Evolutionary conservation across 169 alveolate species (phyloP).

Genomic region (Eimeria praecox): DNA sequence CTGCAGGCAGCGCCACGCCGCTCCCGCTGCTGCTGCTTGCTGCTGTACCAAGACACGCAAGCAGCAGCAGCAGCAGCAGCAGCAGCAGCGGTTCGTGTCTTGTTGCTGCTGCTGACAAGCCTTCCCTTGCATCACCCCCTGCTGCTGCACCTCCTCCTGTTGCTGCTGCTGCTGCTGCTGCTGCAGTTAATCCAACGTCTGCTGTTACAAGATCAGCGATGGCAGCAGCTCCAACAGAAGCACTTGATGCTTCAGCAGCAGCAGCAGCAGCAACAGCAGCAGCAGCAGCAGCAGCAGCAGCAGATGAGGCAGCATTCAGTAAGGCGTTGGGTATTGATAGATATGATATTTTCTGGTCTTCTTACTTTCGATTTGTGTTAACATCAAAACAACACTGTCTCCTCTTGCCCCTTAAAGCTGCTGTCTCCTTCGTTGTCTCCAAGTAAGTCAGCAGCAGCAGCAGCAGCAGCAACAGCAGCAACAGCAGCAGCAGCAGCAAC

Average conservation of each 20-base stretch:
- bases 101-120: not conserved
- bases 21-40: constrained; percentile 25
- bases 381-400: constrained; percentile 67
- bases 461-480: constrained; percentile 37
- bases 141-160: not conserved
- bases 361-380: constrained; percentile 14
- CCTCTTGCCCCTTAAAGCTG: constrained; percentile 63
- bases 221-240: too few relatives aligned
- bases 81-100: not conserved
- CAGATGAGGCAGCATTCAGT: constrained; percentile 18
- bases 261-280: constrained; percentile 38
- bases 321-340: not conserved
- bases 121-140: not conserved
- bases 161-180: not conserved
- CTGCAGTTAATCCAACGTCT: not conserved
- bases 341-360: constrained; percentile 4
- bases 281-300: constrained; percentile 34
- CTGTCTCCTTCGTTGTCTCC: constrained; percentile 16
- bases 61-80: not conserved
- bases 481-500: constrained; percentile 49
- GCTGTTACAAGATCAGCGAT: too few relatives aligned
- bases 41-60: not conserved
- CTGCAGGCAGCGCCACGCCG: constrained; percentile 63
- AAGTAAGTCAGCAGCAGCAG: not conserved
- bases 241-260: constrained; percentile 39